phyloP scores from a whole-genome alignment of 2,329 filamentous ascomycete genomes.

The Botrytis elliptica region DNA sequence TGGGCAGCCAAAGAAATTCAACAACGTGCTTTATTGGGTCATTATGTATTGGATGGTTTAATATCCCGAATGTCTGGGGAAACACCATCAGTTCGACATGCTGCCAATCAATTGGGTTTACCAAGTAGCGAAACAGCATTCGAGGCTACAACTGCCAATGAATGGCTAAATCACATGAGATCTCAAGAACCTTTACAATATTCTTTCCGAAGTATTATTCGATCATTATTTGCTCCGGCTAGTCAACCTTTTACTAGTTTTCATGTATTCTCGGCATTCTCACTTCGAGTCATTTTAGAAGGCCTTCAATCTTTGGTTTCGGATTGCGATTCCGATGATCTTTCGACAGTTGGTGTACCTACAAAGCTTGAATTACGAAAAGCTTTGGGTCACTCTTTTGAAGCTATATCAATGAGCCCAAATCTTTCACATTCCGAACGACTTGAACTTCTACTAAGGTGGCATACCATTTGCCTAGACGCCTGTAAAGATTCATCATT shows the following conservation, averaged over 20 bases:
- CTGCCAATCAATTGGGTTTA: slow-evolving; percentile 43
- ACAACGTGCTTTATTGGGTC: slow-evolving; percentile 45
- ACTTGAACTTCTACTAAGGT: slow-evolving; percentile 45
- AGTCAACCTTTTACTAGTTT: slow-evolving; percentile 28
- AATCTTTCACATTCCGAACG: slow-evolving; percentile 39
- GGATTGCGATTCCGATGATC: slow-evolving; percentile 42
- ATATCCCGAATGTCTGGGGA: slow-evolving; percentile 47
- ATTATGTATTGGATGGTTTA: slow-evolving; percentile 47
- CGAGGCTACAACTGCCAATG: slow-evolving; percentile 43
- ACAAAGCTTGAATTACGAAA: slow-evolving; percentile 42
- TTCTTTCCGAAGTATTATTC: slow-evolving; percentile 44
- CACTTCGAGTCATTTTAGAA: slow-evolving; percentile 45
- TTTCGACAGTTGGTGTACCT: slow-evolving; percentile 43
- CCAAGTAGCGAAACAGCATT: slow-evolving; percentile 45
- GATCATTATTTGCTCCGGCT: slow-evolving; percentile 42
- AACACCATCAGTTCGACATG: slow-evolving; percentile 44
- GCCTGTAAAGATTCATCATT: slow-evolving; percentile 43
- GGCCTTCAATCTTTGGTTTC: slow-evolving; percentile 46
- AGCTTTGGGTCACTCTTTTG: slow-evolving; percentile 44
- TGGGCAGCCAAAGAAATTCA: slow-evolving; percentile 48
- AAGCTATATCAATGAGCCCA: slow-evolving; percentile 42
- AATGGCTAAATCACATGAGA: slow-evolving; percentile 44
- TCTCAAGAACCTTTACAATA: slow-evolving; percentile 37
- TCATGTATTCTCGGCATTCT: slow-evolving; percentile 44
- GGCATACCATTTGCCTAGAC: slow-evolving; percentile 47